Base-by-base conservation (phyloP, 2,329 filamentous ascomycete genomes). In the Diatrype stigma region DNA sequence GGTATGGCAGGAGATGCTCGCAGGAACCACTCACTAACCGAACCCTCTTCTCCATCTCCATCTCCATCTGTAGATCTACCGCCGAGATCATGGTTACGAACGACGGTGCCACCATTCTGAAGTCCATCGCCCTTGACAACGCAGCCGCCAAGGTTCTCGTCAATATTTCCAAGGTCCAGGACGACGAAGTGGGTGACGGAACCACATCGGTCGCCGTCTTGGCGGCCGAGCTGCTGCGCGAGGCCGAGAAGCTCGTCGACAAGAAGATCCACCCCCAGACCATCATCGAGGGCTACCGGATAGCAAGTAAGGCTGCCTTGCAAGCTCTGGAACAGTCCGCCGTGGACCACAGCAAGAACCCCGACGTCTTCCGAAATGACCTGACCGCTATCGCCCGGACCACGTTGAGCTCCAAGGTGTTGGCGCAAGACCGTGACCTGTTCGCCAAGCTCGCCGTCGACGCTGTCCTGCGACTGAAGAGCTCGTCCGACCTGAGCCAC, bases 221-320 rank as follows among this genome's bases (percentile, higher is more conserved):
- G 56, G 92, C 94, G 37, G 94, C 94, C 53, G 94, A 99, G 77
- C 82, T 99, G 53, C 80, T 99, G 58, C 87, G 94, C 57, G 94
- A 99, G 74, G 94, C 94, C 45, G 94, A 99, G 78, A 93, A 96
- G 77, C 82, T 99, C 46, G 90, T 99, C 61, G 89, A 95, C 76
- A 91, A 93, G 78, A 97, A 97, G 77, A 96, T 99, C 64, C 94
- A 99, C 73, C 94, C 94, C 47, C 94, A 99, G 80, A 97, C 94
- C 48, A 99, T 99, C 72, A 99, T 99, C 67, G 94, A 99, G 67
- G 94, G 94, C 48, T 99, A 96, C 80, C 85, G 94, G 76, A 96
- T 99, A 89, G 94, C 94, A 48, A 96, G 90, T 71, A 80, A 84
- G 48, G 93, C 94, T 48, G 92, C 94, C 28, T 80, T 99, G 47